Conservation (phyloP, 352 stramenopile species). For the Pythium pyrilobum region DNA sequence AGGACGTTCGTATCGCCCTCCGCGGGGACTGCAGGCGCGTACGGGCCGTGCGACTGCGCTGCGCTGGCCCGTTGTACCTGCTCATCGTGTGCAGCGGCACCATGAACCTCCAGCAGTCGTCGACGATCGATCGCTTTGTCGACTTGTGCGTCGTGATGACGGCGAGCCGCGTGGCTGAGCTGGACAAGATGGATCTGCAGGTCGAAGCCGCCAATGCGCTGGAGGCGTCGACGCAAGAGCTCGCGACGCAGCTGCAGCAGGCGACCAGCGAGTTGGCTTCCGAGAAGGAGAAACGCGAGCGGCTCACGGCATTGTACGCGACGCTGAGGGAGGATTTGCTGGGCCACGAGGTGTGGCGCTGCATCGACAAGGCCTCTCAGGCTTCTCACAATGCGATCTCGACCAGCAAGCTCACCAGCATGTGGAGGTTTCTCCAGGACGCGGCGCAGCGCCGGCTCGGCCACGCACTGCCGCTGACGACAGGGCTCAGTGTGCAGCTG, state of each 20-base stretch:
- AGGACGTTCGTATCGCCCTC: not conserved
- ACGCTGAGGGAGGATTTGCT: constrained; percentile 1
- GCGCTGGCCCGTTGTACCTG: not conserved
- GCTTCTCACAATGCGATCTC: not conserved
- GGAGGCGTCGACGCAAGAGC: constrained; percentile 1
- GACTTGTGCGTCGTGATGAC: not conserved
- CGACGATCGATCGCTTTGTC: not conserved
- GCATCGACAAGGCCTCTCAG: not conserved
- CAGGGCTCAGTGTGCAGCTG: constrained; percentile 3
- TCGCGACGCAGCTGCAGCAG: not conserved
- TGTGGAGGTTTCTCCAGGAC: constrained; percentile 13
- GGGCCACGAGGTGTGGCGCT: constrained; percentile 7
- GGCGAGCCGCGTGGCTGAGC: not conserved
- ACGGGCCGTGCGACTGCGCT: not conserved
- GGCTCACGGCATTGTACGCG: not conserved
- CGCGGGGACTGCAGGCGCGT: constrained; percentile 2
- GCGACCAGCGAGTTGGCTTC: not conserved
- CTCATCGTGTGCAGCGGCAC: not conserved
- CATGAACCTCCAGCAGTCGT: not conserved
- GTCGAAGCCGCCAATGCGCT: not conserved
- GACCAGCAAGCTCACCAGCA: not conserved
- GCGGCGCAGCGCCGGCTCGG: not conserved
- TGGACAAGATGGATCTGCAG: constrained; percentile 6
- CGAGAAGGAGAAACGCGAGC: not conserved
- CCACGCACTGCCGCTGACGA: not conserved